Base-by-base conservation (phyloP, 148 eudicot genomes). In the Gaultheria prostrata region DNA sequence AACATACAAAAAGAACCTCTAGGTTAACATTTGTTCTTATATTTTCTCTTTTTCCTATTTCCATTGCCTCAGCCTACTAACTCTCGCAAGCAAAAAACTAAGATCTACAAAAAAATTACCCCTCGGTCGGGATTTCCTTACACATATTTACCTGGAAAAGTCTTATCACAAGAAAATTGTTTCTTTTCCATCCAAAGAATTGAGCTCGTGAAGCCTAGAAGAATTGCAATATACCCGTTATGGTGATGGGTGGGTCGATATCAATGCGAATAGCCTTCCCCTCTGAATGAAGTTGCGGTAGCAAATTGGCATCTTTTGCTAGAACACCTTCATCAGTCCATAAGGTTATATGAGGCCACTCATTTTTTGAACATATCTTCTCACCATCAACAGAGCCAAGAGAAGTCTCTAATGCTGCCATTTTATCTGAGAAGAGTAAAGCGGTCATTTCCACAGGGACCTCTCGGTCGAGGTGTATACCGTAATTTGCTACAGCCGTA, bases 331-430 rank as follows among this genome's bases (percentile, higher is more conserved):
- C 57, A 61, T 84, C 94, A 30, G 97, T 94, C 98, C 98, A 97
- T 50, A 97, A 73, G 10, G 99, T 97, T 12, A 92, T 89, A 84
- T 97, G 99, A 33, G 99, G 97, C 98, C 99, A 97, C 86, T 90
- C 84, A 50, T 94, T 97, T 82, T 87, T 90, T 1, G 95, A 90
- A 33, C 30, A 81, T 13, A 97, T 83, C 83, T 86, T 90, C 84
- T 94, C 97, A 7, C 93, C 98, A 71, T 91, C 95, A 30, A 91
- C 91, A 49, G 90, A 89, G 54, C 99, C 98, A 71, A 91, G 87
- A 0, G 85, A 82, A n/a, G 92, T 92, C 88, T 97, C 99, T 48
- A 97, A 79, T 17, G 99, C 98, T 76, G 97, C 98, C 85, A 90
- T 56, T 65, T 89, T 93, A 83, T 93, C 95, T 4, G 94, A 88